Evolutionary conservation across 1,284 basidiomycete genomes (phyloP).

Genomic region (Pseudozyma sp.): DNA sequence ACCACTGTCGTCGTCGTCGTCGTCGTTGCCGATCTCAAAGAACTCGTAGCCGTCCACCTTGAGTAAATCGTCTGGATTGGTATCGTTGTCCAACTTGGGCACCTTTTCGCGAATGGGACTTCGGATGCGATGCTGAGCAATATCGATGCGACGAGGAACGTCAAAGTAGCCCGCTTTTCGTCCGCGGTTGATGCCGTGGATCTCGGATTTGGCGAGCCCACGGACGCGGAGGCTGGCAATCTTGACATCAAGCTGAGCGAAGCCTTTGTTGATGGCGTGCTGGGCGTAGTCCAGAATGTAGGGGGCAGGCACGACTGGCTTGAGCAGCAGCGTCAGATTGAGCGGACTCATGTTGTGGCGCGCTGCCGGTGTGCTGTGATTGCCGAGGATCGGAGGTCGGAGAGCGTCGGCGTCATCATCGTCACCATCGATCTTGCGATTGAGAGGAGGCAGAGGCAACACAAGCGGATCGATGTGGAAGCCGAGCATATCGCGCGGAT

Average conservation of each 20-base stretch:
- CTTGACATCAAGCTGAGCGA: conserved; percentile 59
- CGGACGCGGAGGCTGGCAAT: conserved; percentile 52
- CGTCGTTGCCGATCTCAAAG: conserved; percentile 56
- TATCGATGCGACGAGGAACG: conserved; percentile 51
- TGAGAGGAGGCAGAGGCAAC: conserved; percentile 54
- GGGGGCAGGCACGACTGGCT: conserved; percentile 55
- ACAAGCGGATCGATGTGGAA: conserved; percentile 62
- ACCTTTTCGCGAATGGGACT: conserved; percentile 50
- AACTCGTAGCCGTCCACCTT: conserved; percentile 63
- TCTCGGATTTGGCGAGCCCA: conserved; percentile 52
- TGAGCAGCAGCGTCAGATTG: conserved; percentile 59
- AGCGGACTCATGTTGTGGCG: conserved; percentile 53
- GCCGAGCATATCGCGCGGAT: conserved; percentile 54
- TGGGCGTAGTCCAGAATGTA: conserved; percentile 56
- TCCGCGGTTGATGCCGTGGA: conserved; percentile 37
- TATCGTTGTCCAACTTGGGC: conserved; percentile 48
- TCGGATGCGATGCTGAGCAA: conserved; percentile 46
- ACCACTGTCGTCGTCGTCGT: conserved; percentile 6
- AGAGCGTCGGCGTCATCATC: conserved; percentile 22
- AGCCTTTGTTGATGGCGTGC: conserved; percentile 44
- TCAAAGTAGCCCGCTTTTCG: conserved; percentile 51
- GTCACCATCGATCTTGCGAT: conserved; percentile 25
- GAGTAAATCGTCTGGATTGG: conserved; percentile 46
- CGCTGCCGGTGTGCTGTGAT: conserved; percentile 52
- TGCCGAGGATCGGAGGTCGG: conserved; percentile 45